Evolutionary conservation across 306 rosid species (phyloP), one percentile per base, ranked within the genome.

Genomic region (Vigna angularis): DNA sequence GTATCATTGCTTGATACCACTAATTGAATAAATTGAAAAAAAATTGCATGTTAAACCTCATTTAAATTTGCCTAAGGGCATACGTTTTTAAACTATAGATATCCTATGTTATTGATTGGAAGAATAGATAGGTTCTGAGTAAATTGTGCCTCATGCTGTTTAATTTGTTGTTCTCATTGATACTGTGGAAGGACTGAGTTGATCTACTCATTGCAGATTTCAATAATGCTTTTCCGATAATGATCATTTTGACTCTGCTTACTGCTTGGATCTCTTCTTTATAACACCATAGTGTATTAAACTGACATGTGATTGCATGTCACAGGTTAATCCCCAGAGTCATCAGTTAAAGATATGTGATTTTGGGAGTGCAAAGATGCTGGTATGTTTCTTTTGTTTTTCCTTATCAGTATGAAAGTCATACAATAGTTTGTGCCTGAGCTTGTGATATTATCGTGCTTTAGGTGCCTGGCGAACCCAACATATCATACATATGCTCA

Each of bases 291-390:
- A 20, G 20, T 26, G 36, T 52, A 38, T 79, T 85, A 45, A 72
- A 32, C 63, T 65, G 70, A 61, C 26, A 13, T 74, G 6, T 72
- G 61, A 48, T 34, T 86, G 49, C 65, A 50, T 79, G 9, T 57
- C 63, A 58, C 89, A 92, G 97, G 97, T 92, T 74, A 92, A 92
- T 90, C 85, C 98, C 58, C 91, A 88, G 28, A 84, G 79, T 61
- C 97, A 94, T 89, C 97, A 90, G 81, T 89, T 94, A 52, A 94
- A 94, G 87, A 87, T 94, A 70, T 94, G 98, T 75, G 98, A 94
- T 88, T 92, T 94, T 84, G 98, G 98, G 81, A 94, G 98, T 67
- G 98, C 98, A 76, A 94, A 94, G 89, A 92, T 90, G 93, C 79
- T 94, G 96, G 98, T 94, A 88, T 10, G 94, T 81, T 66, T 3